These are phyloP conservation scores for Kalaharituber pfeilii DNA, from an alignment of 2,329 filamentous ascomycete genomes.

Conservation along the genomic window DNA sequence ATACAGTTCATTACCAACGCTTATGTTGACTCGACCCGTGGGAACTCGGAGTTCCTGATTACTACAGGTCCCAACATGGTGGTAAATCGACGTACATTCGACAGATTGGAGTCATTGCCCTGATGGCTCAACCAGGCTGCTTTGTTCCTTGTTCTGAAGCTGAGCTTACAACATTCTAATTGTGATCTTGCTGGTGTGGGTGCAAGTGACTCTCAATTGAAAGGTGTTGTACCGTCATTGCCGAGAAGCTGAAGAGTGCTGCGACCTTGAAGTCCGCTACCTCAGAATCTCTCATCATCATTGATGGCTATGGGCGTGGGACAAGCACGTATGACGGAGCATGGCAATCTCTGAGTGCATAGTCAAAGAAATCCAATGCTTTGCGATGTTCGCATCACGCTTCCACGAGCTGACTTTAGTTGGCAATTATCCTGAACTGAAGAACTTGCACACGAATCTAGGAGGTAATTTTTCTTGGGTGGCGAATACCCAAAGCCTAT, in stretches of 20 bases:
- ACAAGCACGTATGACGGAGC: conserved; percentile 95
- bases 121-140: conserved; percentile 93
- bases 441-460: conserved; percentile 89
- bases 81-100: conserved; percentile 97
- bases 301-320: conserved; percentile 89
- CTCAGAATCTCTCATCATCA: conserved; percentile 88
- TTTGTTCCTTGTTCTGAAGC: conserved; percentile 87
- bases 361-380: conserved; percentile 83
- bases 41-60: conserved; percentile 75
- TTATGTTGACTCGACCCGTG: conserved; percentile 65
- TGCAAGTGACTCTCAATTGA: conserved; percentile 88
- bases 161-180: conserved; percentile 88
- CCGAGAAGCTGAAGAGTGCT: conserved; percentile 96
- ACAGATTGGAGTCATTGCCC: conserved; percentile 85
- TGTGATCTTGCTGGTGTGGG: conserved; percentile 91
- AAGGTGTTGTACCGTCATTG: conserved; percentile 98
- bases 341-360: conserved; percentile 99
- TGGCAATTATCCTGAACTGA: conserved; percentile 70
- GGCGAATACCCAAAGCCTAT: no score
- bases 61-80: conserved; percentile 97
- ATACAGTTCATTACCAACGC: conserved; percentile 97
- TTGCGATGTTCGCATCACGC: conserved; percentile 88
- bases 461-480: no score
- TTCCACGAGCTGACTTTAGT: conserved; percentile 93
- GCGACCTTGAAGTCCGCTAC: conserved; percentile 97